These are phyloP conservation scores for Mycena haematopus DNA, from an alignment of 768 basidiomycete genomes.

Conservation along the genomic window DNA sequence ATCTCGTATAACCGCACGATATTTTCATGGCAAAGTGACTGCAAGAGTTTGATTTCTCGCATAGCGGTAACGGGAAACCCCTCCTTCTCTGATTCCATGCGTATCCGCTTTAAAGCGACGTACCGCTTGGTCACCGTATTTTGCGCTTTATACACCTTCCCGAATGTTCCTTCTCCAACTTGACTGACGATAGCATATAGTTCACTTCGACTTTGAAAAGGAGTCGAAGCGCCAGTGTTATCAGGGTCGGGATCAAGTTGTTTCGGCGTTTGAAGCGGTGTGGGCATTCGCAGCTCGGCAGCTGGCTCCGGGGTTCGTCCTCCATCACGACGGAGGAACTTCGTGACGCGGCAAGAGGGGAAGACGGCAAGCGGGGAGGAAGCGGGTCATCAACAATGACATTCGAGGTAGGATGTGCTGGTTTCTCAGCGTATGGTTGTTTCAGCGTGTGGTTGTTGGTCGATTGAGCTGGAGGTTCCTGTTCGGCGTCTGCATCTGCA, in stretches of 20 bases:
- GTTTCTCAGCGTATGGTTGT: background rate
- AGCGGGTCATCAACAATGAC: slow-evolving; percentile 10
- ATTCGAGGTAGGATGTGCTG: background rate
- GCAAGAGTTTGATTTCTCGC: slow-evolving; percentile 97
- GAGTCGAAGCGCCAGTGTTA: slow-evolving; percentile 24
- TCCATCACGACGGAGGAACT: slow-evolving; percentile 29
- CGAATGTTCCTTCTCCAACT: slow-evolving; percentile 98
- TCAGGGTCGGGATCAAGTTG: slow-evolving; percentile 14
- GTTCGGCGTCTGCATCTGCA: slow-evolving; percentile 12
- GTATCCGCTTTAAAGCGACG: slow-evolving; percentile 94
- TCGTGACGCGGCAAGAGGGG: slow-evolving; percentile 20
- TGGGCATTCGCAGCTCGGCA: slow-evolving; percentile 9
- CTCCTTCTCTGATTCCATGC: slow-evolving; percentile 97
- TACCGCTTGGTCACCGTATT: slow-evolving; percentile 77
- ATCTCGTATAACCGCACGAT: slow-evolving; percentile 93
- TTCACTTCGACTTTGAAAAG: slow-evolving; percentile 49
- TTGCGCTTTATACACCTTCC: slow-evolving; percentile 94
- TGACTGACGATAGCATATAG: slow-evolving; percentile 89
- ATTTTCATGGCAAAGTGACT: slow-evolving; percentile 89
- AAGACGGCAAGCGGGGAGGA: slow-evolving; percentile 13
- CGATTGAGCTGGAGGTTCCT: slow-evolving; percentile 11
- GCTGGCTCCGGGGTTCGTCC: slow-evolving; percentile 19
- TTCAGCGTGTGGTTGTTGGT: slow-evolving; percentile 5
- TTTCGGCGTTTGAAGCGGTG: slow-evolving; percentile 9
- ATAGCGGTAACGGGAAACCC: slow-evolving; percentile 99